A percentile compares a stretch with the other conserved stretches of the same genome.
Conservation (phyloP, 441 rosid species). For the Monsonia emarginata region DNA sequence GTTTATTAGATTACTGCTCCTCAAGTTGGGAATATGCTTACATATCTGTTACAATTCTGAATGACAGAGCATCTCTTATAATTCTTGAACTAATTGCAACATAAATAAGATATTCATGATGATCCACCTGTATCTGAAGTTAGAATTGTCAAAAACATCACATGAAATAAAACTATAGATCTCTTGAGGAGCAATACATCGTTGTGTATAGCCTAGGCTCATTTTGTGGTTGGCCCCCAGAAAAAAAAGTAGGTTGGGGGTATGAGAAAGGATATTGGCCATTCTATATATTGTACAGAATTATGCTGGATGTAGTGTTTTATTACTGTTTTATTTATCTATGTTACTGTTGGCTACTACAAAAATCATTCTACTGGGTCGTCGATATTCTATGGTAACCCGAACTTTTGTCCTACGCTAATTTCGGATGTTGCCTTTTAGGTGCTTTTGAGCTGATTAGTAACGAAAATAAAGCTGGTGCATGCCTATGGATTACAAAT, state of each 20-base stretch:
- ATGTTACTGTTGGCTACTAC: neutral
- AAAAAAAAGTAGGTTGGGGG: neutral
- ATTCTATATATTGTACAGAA: neutral
- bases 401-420: neutral
- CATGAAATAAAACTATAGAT: neutral
- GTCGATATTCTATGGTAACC: neutral
- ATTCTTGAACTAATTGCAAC: neutral
- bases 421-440: constrained; percentile 20
- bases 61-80: no score
- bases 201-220: neutral
- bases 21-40: neutral
- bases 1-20: neutral
- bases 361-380: neutral
- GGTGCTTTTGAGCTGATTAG: constrained; percentile 86
- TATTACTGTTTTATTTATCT: neutral
- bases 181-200: neutral
- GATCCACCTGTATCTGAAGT: neutral
- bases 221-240: neutral
- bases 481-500: constrained; percentile 81
- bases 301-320: neutral
- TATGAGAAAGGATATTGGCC: neutral
- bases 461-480: constrained; percentile 70
- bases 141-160: neutral
- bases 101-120: neutral
- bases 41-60: no score